phyloP scores from a whole-genome alignment of 1,139 yeast genomes.

The Nadsonia commutata region DNA sequence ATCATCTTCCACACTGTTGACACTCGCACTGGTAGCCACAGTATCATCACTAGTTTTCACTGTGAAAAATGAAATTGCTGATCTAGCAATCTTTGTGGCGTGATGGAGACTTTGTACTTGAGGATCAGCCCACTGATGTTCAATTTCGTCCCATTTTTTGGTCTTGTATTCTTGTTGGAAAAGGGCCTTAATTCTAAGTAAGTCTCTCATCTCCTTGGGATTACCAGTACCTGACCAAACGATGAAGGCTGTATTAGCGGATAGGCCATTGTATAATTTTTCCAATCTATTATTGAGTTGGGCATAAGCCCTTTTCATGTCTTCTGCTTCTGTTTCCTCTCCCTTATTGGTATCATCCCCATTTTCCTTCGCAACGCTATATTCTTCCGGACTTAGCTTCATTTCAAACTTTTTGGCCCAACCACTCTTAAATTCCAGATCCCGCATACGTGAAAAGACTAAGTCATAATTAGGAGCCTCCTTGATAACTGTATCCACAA shows the following conservation, averaged over 20 bases:
- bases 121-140: conserved; percentile 37
- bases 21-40: conserved; percentile 5
- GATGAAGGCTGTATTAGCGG: conserved; percentile 45
- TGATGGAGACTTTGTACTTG: conserved; percentile 29
- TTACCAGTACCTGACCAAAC: conserved; percentile 53
- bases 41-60: conserved; percentile 22
- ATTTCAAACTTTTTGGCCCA: conserved; percentile 9
- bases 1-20: conserved; percentile 1
- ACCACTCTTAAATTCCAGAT: conserved; percentile 33
- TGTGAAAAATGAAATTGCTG: conserved; percentile 39
- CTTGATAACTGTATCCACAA: conserved; percentile 26
- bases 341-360: not conserved
- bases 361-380: not conserved
- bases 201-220: conserved; percentile 35
- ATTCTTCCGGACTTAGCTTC: conserved; percentile 2
- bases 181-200: conserved; percentile 30
- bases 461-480: conserved; percentile 27
- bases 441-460: conserved; percentile 41
- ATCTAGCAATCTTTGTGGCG: conserved; percentile 29
- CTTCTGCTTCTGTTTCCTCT: conserved; percentile 1
- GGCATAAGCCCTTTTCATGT: not conserved
- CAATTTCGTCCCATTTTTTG: conserved; percentile 31
- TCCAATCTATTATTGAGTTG: conserved; percentile 32
- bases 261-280: conserved; percentile 37
- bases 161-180: conserved; percentile 31